Base-by-base conservation (phyloP, 108 stramenopile species). In the Skeletonema menzelii region DNA sequence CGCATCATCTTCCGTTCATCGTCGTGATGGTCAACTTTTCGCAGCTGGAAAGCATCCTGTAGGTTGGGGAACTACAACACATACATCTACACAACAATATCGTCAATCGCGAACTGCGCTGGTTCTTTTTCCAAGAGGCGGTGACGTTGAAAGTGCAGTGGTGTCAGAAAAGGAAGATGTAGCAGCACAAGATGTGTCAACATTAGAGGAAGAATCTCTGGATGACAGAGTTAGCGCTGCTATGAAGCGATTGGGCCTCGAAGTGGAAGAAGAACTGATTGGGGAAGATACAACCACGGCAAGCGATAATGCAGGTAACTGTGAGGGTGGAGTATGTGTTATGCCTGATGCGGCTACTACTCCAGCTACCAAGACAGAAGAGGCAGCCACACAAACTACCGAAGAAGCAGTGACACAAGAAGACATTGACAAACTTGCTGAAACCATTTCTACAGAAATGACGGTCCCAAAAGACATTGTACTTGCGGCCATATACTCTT, bases 161-260 rank as follows among this genome's bases (percentile, higher is more conserved):
- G 64, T 53, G 55, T 10, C 27, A 14, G n/a, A 65, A 27, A 56
- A 60, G 12, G 55, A 58, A 60, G 49, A 65, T 17, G 24, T 53
- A 60, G 12, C 42, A 57, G 12, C 42, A 57, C 15, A 69, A 24
- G 15, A 42, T 42, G 40, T n/a, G 15, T 42, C 15, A 42, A 3
- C 40, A n/a, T 15, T 11, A n/a, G 60, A 73, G 35, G 82, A 73
- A 35, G 31, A 59, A 20, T 79, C 76, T 11, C 67, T 95, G 32
- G 91, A 95, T 67, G 91, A 92, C 56, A 90, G 90, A 56, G 91
- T 95, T 27, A 71, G 77, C 19, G 80, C 84, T 8, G 93, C 91
- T 22, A 95, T 95, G 93, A 58, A 79, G 31, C 88, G 89, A 70
- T 73, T 91, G 13, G 93, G 93, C 1, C 49, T 95, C 31, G 64